Conservation (phyloP, 2,329 filamentous ascomycete species). For the Alternaria arbusti region DNA sequence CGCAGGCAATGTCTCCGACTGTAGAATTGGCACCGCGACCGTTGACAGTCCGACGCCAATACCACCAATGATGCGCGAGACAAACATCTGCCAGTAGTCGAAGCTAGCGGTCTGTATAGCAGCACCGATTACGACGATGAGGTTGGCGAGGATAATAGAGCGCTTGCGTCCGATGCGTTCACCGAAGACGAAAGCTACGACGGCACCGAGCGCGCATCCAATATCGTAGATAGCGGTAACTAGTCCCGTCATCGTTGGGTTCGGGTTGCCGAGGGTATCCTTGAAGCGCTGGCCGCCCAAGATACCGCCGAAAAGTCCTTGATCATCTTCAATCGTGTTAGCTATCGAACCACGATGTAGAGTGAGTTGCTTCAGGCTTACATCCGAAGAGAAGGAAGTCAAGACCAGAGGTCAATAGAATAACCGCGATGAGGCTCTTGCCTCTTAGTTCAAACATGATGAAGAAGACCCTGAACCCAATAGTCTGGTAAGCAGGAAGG, state of each 20-base stretch:
- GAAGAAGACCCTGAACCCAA: neutral
- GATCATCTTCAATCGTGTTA: constrained; percentile 22
- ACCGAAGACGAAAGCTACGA: constrained; percentile 53
- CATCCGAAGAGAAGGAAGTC: constrained; percentile 25
- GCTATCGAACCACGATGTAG: neutral
- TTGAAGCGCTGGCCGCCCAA: constrained; percentile 32
- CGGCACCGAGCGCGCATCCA: constrained; percentile 52
- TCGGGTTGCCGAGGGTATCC: constrained; percentile 17
- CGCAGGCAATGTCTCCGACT: constrained; percentile 47
- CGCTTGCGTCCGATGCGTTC: constrained; percentile 63
- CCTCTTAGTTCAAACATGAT: constrained; percentile 19
- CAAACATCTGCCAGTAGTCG: constrained; percentile 41
- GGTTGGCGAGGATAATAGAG: constrained; percentile 63
- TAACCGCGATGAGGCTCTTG: constrained; percentile 20
- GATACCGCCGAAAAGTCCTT: constrained; percentile 35
- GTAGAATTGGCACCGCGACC: constrained; percentile 54
- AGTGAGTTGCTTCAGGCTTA: neutral
- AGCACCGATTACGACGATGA: constrained; percentile 42
- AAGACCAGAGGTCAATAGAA: constrained; percentile 20
- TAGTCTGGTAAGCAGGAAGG: neutral
- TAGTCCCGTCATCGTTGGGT: constrained; percentile 39
- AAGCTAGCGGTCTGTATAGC: constrained; percentile 41
- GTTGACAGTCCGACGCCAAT: constrained; percentile 57
- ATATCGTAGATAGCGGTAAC: constrained; percentile 48
- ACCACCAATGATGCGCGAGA: constrained; percentile 49